Evolutionary conservation across 176 grass and related monocot genomes (phyloP).

Genomic region (Juncus effusus): DNA sequence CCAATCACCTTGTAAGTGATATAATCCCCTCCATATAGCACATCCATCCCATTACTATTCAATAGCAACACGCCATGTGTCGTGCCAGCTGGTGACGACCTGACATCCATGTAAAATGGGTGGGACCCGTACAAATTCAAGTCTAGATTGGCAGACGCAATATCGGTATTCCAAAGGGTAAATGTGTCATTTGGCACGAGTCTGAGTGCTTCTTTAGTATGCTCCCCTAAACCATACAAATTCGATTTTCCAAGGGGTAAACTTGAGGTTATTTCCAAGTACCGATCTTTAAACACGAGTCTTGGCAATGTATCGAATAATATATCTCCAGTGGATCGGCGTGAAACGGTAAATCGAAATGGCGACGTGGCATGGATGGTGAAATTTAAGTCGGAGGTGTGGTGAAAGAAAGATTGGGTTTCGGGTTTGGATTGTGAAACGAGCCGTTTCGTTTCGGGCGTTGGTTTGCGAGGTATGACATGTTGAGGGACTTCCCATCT

Average conservation of each 20-base stretch:
- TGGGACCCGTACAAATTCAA: constrained; percentile 81
- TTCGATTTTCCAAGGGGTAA: constrained; percentile 40
- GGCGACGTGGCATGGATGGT: constrained; percentile 38
- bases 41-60: constrained; percentile 93
- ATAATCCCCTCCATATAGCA: constrained; percentile 49
- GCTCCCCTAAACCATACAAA: constrained; percentile 82
- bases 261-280: constrained; percentile 61
- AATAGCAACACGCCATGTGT: constrained; percentile 81
- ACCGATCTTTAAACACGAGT: constrained; percentile 65
- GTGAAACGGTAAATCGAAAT: constrained; percentile 48
- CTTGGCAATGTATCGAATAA: constrained; percentile 37
- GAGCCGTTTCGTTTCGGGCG: not conserved
- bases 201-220: constrained; percentile 65
- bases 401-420: constrained; percentile 37
- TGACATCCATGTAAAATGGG: constrained; percentile 86
- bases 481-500: constrained; percentile 80
- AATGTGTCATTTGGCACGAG: constrained; percentile 51
- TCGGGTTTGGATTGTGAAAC: not conserved
- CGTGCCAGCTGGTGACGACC: constrained; percentile 19
- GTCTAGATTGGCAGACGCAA: constrained; percentile 11
- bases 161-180: constrained; percentile 83
- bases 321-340: constrained; percentile 47
- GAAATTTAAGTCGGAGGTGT: constrained; percentile 50
- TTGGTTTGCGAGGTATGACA: constrained; percentile 45
- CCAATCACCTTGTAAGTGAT: constrained; percentile 88